Evolutionary conservation across 2,329 filamentous ascomycete species (phyloP), one percentile per base, ranked within the genome.

Genomic region (Paecilomyces fulvus): DNA sequence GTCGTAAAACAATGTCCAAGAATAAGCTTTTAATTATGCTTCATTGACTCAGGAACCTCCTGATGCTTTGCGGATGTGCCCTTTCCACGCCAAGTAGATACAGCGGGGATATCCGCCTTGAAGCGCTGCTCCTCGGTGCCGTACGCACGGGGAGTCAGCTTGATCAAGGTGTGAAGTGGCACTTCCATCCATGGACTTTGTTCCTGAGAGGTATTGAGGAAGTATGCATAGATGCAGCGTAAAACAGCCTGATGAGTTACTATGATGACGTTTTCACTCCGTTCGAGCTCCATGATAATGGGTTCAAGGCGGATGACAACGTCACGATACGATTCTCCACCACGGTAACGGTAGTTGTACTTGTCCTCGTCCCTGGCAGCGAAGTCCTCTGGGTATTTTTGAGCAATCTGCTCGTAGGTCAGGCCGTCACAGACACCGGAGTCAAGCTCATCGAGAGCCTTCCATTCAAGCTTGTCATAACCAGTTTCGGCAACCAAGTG

Each of bases 281-380:
- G 85, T 74, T 99, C 94, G 54, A 99, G 80, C 72, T 99, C 94
- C 94, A 99, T 99, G 76, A 99, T 99, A 75, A 99, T 99, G 60
- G 94, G 94, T 70, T 99, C 94, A 0, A 99, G 85, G 0, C 94
- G 90, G 67, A 96, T 97, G 46, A 99, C 94, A 1, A 99, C 92
- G 68, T 99, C 94, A 56, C 92, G 89, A 73, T 99, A 89, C 59
- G 89, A 95, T 76, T 99, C 94, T 55, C 94, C 94, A 60, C 94
- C 94, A 4, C 94, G 87, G 75, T 99, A 99, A 56, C 94, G 90
- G 77, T 99, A 99, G 78, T 99, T 97, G 83, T 97, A 97, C 75
- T 99, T 99, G 80, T 99, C 94, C 63, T 96, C 90, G 73, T 99
- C 94, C 60, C 94, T 90, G 31, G 92, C 91, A 52, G 86, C 85